Conservation (phyloP, 768 basidiomycete genomes). For the Lentinula edodes region DNA sequence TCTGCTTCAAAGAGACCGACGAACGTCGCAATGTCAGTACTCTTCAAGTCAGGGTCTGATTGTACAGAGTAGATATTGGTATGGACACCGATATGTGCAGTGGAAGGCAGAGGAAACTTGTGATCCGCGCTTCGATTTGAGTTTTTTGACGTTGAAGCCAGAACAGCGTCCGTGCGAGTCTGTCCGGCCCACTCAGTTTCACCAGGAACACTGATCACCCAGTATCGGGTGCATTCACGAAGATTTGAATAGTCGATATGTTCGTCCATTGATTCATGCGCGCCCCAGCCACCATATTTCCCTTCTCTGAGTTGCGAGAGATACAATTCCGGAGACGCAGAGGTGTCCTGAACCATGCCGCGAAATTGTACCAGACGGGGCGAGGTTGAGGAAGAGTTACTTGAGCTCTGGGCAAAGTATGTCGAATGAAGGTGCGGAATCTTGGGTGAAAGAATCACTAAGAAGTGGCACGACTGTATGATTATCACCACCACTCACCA, state of each 20-base stretch:
- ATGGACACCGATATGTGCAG: conserved; percentile 62
- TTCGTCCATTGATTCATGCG: conserved; percentile 28
- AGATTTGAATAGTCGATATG: conserved; percentile 44
- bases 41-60: conserved; percentile 29
- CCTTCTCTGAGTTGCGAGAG: conserved; percentile 39
- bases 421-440: conserved; percentile 50
- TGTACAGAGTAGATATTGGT: conserved; percentile 48
- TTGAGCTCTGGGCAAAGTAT: neutral
- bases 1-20: conserved; percentile 71
- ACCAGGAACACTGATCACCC: conserved; percentile 74
- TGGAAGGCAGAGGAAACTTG: conserved; percentile 57
- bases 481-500: conserved; percentile 8
- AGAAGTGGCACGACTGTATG: neutral
- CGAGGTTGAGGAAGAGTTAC: conserved; percentile 36
- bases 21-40: conserved; percentile 62
- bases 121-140: conserved; percentile 29
- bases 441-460: conserved; percentile 23
- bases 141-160: neutral
- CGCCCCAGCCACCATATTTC: conserved; percentile 72
- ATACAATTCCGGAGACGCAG: conserved; percentile 68
- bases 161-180: neutral
- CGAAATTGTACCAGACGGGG: conserved; percentile 63
- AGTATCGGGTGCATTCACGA: conserved; percentile 58
- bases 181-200: conserved; percentile 46
- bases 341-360: conserved; percentile 82